Base-by-base conservation (phyloP, 305 asterid genomes). In the Fraxinus sp. region DNA sequence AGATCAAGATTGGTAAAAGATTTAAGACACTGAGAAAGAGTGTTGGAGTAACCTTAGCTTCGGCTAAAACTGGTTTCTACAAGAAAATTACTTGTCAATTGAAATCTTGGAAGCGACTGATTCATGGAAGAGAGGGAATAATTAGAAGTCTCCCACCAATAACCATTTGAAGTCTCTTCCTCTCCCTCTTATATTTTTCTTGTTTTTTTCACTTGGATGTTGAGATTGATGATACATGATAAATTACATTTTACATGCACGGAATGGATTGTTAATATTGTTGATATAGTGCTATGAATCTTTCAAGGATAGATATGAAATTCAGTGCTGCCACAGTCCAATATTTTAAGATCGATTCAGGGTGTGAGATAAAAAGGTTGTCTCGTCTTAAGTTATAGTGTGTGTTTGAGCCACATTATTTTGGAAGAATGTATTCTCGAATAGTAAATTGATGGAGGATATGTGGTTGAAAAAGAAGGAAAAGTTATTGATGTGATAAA, bases 1-100 rank as follows among this genome's bases (percentile, higher is more conserved):
- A 88, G 85, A 81, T 91, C 83, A 90, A 84, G 88, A 88, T 89
- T 79, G 94, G 94, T 4, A 87, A 79, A 88, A 87, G 86, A 81
- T 64, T 89, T 62, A 90, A 76, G 87, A 88, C 78, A 74, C 81
- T 90, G 24, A 90, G 89, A 20, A 92, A 84, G 83, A 76, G 85
- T 76, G 78, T 90, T 46, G 80, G 85, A 5, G 77, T 82, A 13
- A 70, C 81, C 10, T 5, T 85, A 26, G 77, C 83, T 68, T 78
- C 82, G 8, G 78, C 85, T 7, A 85, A 87, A 68, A 76, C 79
- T 68, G 85, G 84, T 55, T 80, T 85, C n/a, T 84, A 78, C 44
- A 87, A 82, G 81, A 85, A 86, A 37, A 30, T 88, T 59, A 41
- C 78, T 59, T 77, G 83, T 70, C 85, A 81, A 26, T 71, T 91